Percentiles rank a stretch among this genome's conserved stretches.
phyloP scores from a whole-genome alignment of 2,329 filamentous ascomycete species.

The Aspergillus pseudonomiae region DNA sequence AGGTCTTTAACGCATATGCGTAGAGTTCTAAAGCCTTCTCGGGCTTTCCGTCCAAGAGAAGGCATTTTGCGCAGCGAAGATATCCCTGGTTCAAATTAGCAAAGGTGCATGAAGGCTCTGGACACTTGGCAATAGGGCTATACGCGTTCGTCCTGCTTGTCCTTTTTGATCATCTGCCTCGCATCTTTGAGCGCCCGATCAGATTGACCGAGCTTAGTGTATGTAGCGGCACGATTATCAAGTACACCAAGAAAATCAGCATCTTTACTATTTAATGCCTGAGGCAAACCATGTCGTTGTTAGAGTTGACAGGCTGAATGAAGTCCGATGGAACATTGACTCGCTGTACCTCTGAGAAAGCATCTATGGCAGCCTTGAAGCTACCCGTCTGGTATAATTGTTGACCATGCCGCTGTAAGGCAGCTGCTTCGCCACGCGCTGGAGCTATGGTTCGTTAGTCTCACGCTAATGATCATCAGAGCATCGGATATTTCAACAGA shows the following conservation, averaged over 20 bases:
- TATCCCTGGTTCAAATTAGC: slow-evolving; percentile 50
- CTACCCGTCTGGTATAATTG: slow-evolving; percentile 48
- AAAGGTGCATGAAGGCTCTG: neutral
- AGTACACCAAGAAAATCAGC: slow-evolving; percentile 46
- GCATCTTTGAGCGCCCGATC: slow-evolving; percentile 59
- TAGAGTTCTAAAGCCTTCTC: slow-evolving; percentile 61
- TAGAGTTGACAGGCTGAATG: neutral
- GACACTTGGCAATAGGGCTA: neutral
- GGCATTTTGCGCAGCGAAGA: slow-evolving; percentile 55
- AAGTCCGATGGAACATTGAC: neutral
- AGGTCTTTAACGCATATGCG: slow-evolving; percentile 58
- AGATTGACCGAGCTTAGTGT: slow-evolving; percentile 56
- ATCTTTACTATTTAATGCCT: slow-evolving; percentile 43
- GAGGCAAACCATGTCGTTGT: slow-evolving; percentile 1
- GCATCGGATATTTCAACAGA: neutral
- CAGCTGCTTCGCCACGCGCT: slow-evolving; percentile 24
- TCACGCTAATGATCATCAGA: neutral
- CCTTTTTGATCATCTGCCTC: slow-evolving; percentile 57
- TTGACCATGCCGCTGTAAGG: slow-evolving; percentile 45
- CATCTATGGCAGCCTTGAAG: slow-evolving; percentile 47
- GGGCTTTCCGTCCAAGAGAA: slow-evolving; percentile 51
- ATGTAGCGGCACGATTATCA: slow-evolving; percentile 59
- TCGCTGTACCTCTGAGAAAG: slow-evolving; percentile 42
- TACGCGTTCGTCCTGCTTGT: slow-evolving; percentile 56
- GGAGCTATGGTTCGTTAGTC: slow-evolving; percentile 2